Conservation (phyloP, 2,329 filamentous ascomycete species). For the Clarireedia sp. region DNA sequence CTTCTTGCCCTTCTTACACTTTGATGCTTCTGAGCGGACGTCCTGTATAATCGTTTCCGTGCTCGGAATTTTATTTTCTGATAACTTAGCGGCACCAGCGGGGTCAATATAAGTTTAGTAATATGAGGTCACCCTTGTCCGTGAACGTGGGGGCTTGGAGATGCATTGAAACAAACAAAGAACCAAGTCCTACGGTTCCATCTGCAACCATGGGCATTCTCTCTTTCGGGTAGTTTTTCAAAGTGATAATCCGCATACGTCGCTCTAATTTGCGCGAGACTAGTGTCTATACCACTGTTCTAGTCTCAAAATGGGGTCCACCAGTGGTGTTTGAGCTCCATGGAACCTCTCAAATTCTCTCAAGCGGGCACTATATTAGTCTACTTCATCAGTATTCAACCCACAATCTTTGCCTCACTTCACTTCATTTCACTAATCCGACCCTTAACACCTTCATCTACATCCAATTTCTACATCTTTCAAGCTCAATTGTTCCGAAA, state of each 20-base stretch:
- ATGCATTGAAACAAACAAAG: conserved; percentile 6
- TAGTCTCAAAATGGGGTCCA: background rate
- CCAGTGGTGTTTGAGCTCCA: too few relatives aligned
- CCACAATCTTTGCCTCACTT: background rate
- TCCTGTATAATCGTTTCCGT: background rate
- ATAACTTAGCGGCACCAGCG: background rate
- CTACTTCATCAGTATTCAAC: background rate
- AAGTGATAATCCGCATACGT: background rate
- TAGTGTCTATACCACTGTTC: background rate
- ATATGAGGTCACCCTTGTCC: conserved; percentile 9
- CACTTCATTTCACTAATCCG: background rate
- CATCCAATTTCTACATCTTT: background rate
- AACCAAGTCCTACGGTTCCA: background rate
- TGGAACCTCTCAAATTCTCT: background rate
- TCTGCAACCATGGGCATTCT: background rate
- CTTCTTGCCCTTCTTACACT: too few relatives aligned
- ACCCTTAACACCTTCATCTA: background rate
- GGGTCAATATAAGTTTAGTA: conserved; percentile 2
- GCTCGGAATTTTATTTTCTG: background rate
- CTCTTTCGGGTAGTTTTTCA: background rate
- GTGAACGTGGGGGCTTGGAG: background rate
- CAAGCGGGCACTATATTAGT: background rate
- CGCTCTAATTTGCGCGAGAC: background rate
- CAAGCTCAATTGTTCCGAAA: conserved; percentile 4
- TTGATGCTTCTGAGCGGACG: background rate